Evolutionary conservation across 2,329 filamentous ascomycete genomes (phyloP).

Genomic region (Fusarium torulosum): DNA sequence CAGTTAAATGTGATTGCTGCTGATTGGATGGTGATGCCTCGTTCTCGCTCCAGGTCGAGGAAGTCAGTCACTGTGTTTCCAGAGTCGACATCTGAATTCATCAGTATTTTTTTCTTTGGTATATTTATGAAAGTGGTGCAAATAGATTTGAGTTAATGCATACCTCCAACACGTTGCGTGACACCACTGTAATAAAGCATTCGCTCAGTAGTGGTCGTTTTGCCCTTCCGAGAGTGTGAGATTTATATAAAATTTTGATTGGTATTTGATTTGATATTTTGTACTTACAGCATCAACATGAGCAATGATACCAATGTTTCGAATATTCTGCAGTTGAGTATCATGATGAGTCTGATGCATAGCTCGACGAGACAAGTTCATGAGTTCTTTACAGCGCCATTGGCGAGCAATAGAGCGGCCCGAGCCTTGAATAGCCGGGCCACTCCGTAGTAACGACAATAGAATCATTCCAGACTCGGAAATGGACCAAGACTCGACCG

Average conservation of each 20-base stretch:
- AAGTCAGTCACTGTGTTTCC: slow-evolving; percentile 98
- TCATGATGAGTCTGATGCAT: slow-evolving; percentile 43
- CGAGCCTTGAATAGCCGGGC: slow-evolving; percentile 36
- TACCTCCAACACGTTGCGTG: slow-evolving; percentile 83
- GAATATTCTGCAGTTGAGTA: slow-evolving; percentile 66
- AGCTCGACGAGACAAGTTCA: slow-evolving; percentile 30
- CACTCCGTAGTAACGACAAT: slow-evolving; percentile 42
- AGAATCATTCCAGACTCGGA: slow-evolving; percentile 42
- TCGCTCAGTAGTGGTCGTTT: slow-evolving; percentile 98
- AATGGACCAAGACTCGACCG: slow-evolving; percentile 10
- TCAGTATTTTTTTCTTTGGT: neutral
- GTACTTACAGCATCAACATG: slow-evolving; percentile 87
- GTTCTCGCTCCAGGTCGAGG: slow-evolving; percentile 87
- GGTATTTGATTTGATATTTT: accelerated
- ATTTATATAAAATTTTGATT: neutral
- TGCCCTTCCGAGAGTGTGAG: slow-evolving; percentile 67
- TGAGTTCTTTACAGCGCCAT: slow-evolving; percentile 38
- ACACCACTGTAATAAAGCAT: slow-evolving; percentile 98
- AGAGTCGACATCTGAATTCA: slow-evolving; percentile 82
- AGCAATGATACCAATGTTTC: slow-evolving; percentile 98
- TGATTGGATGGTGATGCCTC: slow-evolving; percentile 97
- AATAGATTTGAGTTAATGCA: slow-evolving; percentile 12
- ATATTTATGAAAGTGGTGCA: neutral
- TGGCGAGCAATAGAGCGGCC: slow-evolving; percentile 41
- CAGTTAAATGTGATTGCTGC: slow-evolving; percentile 96